Evolutionary conservation across 345 rosid species (phyloP).

Genomic region (Mangifera indica): DNA sequence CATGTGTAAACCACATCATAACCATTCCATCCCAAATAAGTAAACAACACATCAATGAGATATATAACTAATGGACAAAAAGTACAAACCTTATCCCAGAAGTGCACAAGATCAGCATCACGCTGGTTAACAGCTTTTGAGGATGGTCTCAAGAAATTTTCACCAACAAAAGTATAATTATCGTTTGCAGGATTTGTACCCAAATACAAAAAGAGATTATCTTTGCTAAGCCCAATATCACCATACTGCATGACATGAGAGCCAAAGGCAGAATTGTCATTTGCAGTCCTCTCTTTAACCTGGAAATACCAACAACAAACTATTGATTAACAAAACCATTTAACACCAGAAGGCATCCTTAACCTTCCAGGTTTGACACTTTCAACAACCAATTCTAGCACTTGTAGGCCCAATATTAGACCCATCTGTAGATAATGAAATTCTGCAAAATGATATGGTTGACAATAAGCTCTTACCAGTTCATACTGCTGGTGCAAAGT

Average conservation of each 20-base stretch:
- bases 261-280: constrained; percentile 50
- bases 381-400: background rate
- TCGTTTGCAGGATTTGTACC: constrained; percentile 96
- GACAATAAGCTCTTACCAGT: constrained; percentile 50
- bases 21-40: background rate
- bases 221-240: constrained; percentile 56
- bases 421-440: background rate
- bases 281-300: constrained; percentile 78
- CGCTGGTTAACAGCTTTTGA: constrained; percentile 86
- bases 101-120: constrained; percentile 94
- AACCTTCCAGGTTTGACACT: background rate
- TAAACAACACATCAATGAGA: background rate
- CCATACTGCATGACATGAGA: constrained; percentile 99
- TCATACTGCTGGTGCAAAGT: constrained; percentile 84
- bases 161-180: constrained; percentile 66
- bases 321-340: background rate
- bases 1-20: background rate
- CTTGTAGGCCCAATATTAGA: too few species aligned
- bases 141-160: constrained; percentile 57
- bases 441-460: background rate
- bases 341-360: background rate
- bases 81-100: constrained; percentile 82
- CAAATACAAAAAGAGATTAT: constrained; percentile 59
- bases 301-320: constrained; percentile 31
- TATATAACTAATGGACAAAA: background rate